Evolutionary conservation across 306 rosid species (phyloP).

Genomic region (Senna tora): DNA sequence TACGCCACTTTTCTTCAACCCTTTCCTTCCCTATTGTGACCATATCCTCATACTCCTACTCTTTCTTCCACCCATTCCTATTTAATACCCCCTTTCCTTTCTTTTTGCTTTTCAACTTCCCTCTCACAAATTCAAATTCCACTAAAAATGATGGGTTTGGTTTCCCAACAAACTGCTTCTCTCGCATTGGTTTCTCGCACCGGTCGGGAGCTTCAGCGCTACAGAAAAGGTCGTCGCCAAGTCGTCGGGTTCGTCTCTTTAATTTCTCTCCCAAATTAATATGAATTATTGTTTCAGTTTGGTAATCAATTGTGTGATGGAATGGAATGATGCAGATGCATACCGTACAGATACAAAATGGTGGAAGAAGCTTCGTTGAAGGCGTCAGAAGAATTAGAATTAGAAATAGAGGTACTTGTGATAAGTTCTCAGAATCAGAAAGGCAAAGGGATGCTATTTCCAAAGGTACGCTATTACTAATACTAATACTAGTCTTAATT

Average conservation of each 20-base stretch:
- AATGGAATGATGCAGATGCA: conserved; percentile 66
- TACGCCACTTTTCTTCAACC: no score
- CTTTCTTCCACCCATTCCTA: no score
- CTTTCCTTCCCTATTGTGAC: no score
- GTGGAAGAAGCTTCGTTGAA: conserved; percentile 41
- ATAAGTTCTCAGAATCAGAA: conserved; percentile 92
- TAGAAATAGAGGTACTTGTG: conserved; percentile 80
- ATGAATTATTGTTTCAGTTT: no score
- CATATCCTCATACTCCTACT: not conserved
- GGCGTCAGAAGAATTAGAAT: conserved; percentile 18
- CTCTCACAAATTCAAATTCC: not conserved
- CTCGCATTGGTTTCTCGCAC: conserved; percentile 89
- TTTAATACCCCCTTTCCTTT: no score
- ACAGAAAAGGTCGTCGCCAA: conserved; percentile 84
- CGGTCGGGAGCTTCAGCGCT: conserved; percentile 90
- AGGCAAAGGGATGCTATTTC: conserved; percentile 85
- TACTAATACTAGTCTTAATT: no score
- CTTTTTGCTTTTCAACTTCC: no score
- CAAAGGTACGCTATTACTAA: no score
- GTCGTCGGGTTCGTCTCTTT: conserved; percentile 85
- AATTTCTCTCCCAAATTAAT: not conserved
- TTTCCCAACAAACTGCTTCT: conserved; percentile 63
- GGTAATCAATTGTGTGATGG: not conserved
- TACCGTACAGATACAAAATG: conserved; percentile 76
- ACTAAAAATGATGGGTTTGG: conserved; percentile 60